Conservation (phyloP, 306 rosid genomes). For the Ormosia emarginata region DNA sequence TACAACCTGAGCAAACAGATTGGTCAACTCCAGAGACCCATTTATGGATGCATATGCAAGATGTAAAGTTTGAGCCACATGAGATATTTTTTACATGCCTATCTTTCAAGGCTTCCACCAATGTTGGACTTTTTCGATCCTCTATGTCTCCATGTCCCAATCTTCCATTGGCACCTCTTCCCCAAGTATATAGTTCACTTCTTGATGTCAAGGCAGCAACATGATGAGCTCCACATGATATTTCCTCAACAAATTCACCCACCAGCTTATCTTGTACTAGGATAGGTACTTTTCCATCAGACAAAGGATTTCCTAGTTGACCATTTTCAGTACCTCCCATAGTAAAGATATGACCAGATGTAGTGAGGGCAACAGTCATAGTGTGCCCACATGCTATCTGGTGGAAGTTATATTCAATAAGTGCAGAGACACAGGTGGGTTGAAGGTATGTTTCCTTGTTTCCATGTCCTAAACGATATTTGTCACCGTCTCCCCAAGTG, state of each 20-base stretch:
- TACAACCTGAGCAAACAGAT: constrained; percentile 84
- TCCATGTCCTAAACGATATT: constrained; percentile 85
- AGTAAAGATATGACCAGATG: constrained; percentile 88
- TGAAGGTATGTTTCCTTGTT: constrained; percentile 78
- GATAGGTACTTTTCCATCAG: constrained; percentile 73
- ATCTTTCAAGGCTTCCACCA: constrained; percentile 86
- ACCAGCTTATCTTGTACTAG: constrained; percentile 80
- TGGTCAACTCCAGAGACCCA: constrained; percentile 99
- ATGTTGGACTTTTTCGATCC: constrained; percentile 64
- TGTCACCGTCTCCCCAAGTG: constrained; percentile 99
- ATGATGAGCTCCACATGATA: constrained; percentile 85
- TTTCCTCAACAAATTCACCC: constrained; percentile 91
- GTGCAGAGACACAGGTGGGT: constrained; percentile 88
- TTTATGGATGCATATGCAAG: constrained; percentile 89
- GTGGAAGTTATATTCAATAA: constrained; percentile 78
- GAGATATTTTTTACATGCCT: constrained; percentile 80
- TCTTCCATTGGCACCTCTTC: constrained; percentile 89
- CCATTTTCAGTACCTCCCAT: constrained; percentile 74
- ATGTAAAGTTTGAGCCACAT: constrained; percentile 85
- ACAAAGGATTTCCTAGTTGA: constrained; percentile 74
- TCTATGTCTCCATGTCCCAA: constrained; percentile 82
- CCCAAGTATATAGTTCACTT: constrained; percentile 96
- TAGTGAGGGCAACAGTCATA: constrained; percentile 81
- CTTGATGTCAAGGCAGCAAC: constrained; percentile 85
- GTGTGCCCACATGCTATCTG: constrained; percentile 90